Percentiles rank a stretch among this genome's conserved stretches.
These are phyloP conservation scores for Aspergillus steynii DNA, from an alignment of 495 filamentous ascomycete species.

Conservation along the genomic window DNA sequence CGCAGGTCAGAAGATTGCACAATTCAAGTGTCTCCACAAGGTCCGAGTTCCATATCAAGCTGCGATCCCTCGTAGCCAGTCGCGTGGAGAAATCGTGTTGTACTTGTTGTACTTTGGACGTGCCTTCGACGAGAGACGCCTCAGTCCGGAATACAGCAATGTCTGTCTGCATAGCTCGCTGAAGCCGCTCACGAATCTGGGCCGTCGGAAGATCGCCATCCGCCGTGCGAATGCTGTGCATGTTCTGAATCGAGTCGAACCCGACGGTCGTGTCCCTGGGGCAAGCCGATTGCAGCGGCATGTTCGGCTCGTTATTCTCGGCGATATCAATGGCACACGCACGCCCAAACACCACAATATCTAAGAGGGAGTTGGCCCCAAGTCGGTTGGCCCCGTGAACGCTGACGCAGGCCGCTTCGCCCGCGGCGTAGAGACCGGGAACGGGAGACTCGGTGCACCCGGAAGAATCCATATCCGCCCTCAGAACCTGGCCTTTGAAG, in stretches of 20 bases:
- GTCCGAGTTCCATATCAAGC: slow-evolving; percentile 99
- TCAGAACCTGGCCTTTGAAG: slow-evolving; percentile 94
- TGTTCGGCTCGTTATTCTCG: slow-evolving; percentile 79
- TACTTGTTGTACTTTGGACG: slow-evolving; percentile 72
- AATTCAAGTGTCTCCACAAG: slow-evolving; percentile 94
- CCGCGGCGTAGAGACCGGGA: slow-evolving; percentile 91
- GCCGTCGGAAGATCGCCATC: slow-evolving; percentile 80
- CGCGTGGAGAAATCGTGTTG: slow-evolving; percentile 71
- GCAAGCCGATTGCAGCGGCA: slow-evolving; percentile 55
- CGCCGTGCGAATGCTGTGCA: slow-evolving; percentile 82
- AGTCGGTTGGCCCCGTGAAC: slow-evolving; percentile 97
- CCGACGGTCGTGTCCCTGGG: slow-evolving; percentile 78
- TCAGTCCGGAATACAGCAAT: slow-evolving; percentile 97
- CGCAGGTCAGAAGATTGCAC: slow-evolving; percentile 91
- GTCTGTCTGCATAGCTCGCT: slow-evolving; percentile 96
- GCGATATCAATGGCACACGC: slow-evolving; percentile 94
- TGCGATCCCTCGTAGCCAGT: slow-evolving; percentile 92
- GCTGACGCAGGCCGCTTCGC: slow-evolving; percentile 95
- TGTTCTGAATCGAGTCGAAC: slow-evolving; percentile 77
- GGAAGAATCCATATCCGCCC: slow-evolving; percentile 60
- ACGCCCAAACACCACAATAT: slow-evolving; percentile 95
- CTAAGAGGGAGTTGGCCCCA: slow-evolving; percentile 95
- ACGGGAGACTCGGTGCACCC: slow-evolving; percentile 85
- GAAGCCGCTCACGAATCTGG: slow-evolving; percentile 88
- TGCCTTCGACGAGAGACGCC: slow-evolving; percentile 83